These are phyloP conservation scores for Penicillium cosmopolitanum DNA, from an alignment of 495 filamentous ascomycete genomes.

Conservation along the genomic window DNA sequence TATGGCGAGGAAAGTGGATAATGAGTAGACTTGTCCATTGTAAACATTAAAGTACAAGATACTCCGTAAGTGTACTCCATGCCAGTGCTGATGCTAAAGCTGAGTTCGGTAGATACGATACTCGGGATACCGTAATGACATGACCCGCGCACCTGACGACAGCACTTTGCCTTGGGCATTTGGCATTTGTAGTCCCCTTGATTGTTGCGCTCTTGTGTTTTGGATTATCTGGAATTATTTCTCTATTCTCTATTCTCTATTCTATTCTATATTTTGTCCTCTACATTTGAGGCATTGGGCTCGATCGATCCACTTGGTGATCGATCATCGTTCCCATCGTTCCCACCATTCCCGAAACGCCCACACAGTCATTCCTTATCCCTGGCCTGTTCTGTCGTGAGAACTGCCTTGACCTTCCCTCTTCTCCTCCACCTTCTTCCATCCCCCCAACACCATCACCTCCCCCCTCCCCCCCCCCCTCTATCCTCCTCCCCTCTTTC, in stretches of 20 bases:
- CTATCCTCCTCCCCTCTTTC: constrained; percentile 35
- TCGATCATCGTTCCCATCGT: constrained; percentile 30
- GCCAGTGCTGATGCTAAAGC: too few relatives aligned
- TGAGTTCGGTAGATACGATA: neutral
- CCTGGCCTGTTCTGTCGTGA: constrained; percentile 24
- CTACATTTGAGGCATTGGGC: constrained; percentile 1
- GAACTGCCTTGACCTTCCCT: constrained; percentile 17
- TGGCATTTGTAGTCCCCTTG: too few relatives aligned
- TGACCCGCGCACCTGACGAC: constrained; percentile 15
- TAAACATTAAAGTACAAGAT: too few relatives aligned
- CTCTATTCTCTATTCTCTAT: too few relatives aligned
- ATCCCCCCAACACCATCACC: constrained; percentile 17
- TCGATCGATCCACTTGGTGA: constrained; percentile 31
- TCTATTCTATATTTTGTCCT: too few relatives aligned
- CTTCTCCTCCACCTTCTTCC: constrained; percentile 22
- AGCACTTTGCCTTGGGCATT: too few relatives aligned
- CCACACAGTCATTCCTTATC: constrained; percentile 47
- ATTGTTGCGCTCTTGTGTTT: too few relatives aligned
- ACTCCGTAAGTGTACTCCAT: too few relatives aligned
- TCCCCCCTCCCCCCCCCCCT: constrained; percentile 21
- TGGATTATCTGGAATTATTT: too few relatives aligned
- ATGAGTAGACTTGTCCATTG: neutral
- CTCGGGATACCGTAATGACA: constrained; percentile 11
- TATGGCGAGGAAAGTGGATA: neutral
- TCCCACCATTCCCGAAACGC: constrained; percentile 43